Evolutionary conservation across 495 filamentous ascomycete species (phyloP), one percentile per base, ranked within the genome.

Genomic region (Neurospora intermedia): DNA sequence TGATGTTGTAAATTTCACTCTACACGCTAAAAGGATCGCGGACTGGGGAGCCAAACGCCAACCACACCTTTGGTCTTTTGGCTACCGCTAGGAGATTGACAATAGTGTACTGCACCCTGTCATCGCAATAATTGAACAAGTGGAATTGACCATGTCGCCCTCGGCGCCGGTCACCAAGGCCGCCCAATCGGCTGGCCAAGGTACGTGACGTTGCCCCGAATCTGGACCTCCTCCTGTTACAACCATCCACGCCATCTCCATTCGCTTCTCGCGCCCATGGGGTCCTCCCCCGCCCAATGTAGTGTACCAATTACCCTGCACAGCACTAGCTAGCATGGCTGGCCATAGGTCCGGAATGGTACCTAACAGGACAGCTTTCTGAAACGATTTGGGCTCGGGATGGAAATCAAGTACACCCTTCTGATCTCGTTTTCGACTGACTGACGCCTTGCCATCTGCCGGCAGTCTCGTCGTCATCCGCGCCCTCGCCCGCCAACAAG

Each of bases 401-500:
- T 59, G 48, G 48, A 59, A 59, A 59, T 15, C 48, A 59, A 59
- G 10, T 11, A 59, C 48, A 59, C 48, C n/a, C 20, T 27, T 59
- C 48, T 59, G 45, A 48, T 48, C n/a, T 59, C 48, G 54, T 62
- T 31, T 31, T 59, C 23, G 23, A 62, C 54, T 62, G 54, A 62
- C 54, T 62, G 54, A 62, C 54, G 54, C 54, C 23, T 62, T 62
- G 31, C 54, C 54, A 62, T 16, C 54, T 62, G 54, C 54, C 54
- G 54, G 54, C 54, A 62, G 54, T 62, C 54, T 62, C 54, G 54
- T 31, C 70, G n/a, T 35, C 77, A 16, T 48, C 75, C 45, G 70
- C 72, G 41, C 43, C 69, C 15, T 54, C 72, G 23, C 62, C 45
- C 46, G 70, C 31, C 70, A 89, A 90, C 75, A 93, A 91, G 85